These are phyloP conservation scores for Phytophthora pluvialis DNA, from an alignment of 352 stramenopile genomes.

Conservation along the genomic window DNA sequence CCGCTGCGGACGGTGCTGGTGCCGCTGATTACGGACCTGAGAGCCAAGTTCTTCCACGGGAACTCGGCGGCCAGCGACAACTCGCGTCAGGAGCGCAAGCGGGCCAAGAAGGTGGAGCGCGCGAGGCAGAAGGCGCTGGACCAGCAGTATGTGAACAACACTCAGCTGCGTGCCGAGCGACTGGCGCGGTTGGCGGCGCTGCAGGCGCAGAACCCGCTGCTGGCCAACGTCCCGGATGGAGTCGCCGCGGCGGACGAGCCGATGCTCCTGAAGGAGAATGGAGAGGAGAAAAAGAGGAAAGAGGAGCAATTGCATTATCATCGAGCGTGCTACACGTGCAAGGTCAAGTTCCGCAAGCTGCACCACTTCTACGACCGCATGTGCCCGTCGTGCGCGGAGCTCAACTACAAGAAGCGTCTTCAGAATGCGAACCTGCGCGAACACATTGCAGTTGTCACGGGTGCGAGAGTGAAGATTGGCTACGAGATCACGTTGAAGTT, in stretches of 20 bases:
- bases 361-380: slow-evolving; percentile 96
- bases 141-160: slow-evolving; percentile 85
- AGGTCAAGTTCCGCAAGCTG: slow-evolving; percentile 91
- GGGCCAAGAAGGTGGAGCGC: slow-evolving; percentile 71
- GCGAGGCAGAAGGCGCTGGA: slow-evolving; percentile 72
- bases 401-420: slow-evolving; percentile 95
- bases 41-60: slow-evolving; percentile 69
- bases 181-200: slow-evolving; percentile 59
- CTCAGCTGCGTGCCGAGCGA: slow-evolving; percentile 70
- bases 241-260: slow-evolving; percentile 44
- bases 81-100: slow-evolving; percentile 67
- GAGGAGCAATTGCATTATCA: slow-evolving; percentile 83
- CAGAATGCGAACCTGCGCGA: slow-evolving; percentile 83
- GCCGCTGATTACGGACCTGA: slow-evolving; percentile 65
- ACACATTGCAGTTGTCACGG: slow-evolving; percentile 91
- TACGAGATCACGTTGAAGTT: slow-evolving; percentile 95
- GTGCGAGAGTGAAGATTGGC: slow-evolving; percentile 96
- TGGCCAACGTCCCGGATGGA: slow-evolving; percentile 73
- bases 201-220: slow-evolving; percentile 61
- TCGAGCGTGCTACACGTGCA: slow-evolving; percentile 95
- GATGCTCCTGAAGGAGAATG: slow-evolving; percentile 23
- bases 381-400: slow-evolving; percentile 91
- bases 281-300: slow-evolving; percentile 18
- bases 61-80: slow-evolving; percentile 50
- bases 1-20: slow-evolving; percentile 63